These are phyloP conservation scores for Penicillium canariense DNA, from an alignment of 495 filamentous ascomycete genomes.

Conservation along the genomic window DNA sequence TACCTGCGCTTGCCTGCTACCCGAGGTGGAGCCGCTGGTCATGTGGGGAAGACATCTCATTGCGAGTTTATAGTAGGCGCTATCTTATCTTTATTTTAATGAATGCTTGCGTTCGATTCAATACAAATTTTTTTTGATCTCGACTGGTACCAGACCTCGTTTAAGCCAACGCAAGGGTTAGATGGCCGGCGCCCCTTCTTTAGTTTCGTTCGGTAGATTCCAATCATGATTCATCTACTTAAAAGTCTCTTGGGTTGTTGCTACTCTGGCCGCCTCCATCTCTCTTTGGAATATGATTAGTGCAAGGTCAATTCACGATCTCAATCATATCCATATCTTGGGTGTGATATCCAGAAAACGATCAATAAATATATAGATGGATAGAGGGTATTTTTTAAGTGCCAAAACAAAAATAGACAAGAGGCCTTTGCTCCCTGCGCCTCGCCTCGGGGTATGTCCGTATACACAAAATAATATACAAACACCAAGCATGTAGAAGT, in stretches of 20 bases:
- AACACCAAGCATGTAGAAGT: slow-evolving; percentile 6
- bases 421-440: slow-evolving; percentile 11
- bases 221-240: too few relatives aligned
- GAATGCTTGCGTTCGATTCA: not conserved
- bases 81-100: not conserved
- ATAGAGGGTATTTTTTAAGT: slow-evolving; percentile 11
- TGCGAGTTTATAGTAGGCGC: not conserved
- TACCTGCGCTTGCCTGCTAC: not conserved
- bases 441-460: slow-evolving; percentile 24
- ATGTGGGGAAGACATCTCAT: not conserved
- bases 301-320: too few relatives aligned
- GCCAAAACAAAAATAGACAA: slow-evolving; percentile 12
- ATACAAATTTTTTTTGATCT: not conserved
- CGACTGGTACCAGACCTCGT: too few relatives aligned
- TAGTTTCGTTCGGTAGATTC: too few relatives aligned
- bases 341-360: not conserved
- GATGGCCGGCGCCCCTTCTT: too few relatives aligned
- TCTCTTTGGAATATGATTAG: too few relatives aligned
- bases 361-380: not conserved
- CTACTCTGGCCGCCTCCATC: too few relatives aligned
- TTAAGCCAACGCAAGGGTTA: too few relatives aligned
- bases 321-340: too few relatives aligned
- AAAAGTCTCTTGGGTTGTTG: too few relatives aligned
- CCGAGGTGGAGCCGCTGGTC: not conserved
- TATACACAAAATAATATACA: slow-evolving; percentile 25